Evolutionary conservation across 441 rosid species (phyloP).

Genomic region (Pelargonium australe): DNA sequence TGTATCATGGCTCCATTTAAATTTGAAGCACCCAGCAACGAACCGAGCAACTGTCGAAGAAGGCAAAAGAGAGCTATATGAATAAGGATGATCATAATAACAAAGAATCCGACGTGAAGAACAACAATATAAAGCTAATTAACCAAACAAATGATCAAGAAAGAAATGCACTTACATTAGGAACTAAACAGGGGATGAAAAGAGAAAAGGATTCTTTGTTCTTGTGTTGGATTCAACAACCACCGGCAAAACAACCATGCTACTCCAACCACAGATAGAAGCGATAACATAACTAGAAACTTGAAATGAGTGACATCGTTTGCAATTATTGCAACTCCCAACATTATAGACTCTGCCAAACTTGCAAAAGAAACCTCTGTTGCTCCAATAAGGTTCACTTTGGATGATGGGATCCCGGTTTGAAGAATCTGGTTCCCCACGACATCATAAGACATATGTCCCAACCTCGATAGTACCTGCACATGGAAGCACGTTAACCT

Average conservation of each 20-base stretch:
- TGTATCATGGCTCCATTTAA: too few relatives aligned
- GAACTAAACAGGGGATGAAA: conserved; percentile 29
- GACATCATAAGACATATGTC: conserved; percentile 82
- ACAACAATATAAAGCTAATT: neutral
- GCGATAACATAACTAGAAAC: conserved; percentile 59
- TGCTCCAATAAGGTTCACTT: conserved; percentile 83
- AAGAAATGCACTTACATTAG: conserved; percentile 19
- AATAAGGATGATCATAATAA: too few relatives aligned
- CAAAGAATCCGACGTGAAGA: too few relatives aligned
- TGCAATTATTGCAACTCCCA: conserved; percentile 75
- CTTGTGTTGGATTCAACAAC: conserved; percentile 75
- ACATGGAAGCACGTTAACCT: neutral
- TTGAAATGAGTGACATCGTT: conserved; percentile 84
- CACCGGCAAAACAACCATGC: conserved; percentile 79
- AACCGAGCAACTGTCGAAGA: too few relatives aligned
- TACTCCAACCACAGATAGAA: conserved; percentile 72
- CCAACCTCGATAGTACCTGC: conserved; percentile 83
- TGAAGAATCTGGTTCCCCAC: conserved; percentile 95
- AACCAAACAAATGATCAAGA: neutral
- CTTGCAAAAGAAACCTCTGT: conserved; percentile 89
- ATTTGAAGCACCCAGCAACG: too few relatives aligned
- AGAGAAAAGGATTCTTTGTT: conserved; percentile 69
- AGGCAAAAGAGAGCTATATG: too few relatives aligned
- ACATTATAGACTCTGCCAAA: conserved; percentile 78
- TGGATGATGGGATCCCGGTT: conserved; percentile 79